Evolutionary conservation across 192 early-diverging fungal genomes (phyloP), one percentile per base, ranked within the genome.

Genomic region (Coemansia sp.): DNA sequence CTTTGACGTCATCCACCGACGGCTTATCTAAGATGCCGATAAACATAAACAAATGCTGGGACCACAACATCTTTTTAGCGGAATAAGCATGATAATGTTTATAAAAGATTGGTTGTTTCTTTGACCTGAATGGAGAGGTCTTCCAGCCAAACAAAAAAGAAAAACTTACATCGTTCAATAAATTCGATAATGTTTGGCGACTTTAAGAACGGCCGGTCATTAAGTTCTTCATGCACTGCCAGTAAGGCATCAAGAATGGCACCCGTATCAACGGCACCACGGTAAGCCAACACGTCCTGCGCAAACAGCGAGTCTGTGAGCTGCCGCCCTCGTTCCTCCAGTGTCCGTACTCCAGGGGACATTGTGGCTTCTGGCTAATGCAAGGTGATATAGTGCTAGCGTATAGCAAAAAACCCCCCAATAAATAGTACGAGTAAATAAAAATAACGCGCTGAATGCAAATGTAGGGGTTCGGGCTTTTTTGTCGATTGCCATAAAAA

Each of bases 181-280:
- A 77, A 82, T 69, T 82, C 80, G 51, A 55, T 56, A 26, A 82
- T 68, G 60, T 82, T 76, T 41, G 80, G 74, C 59, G 65, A 67
- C n/a, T 51, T 39, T 46, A 66, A 47, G 22, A 82, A 77, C 65
- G 60, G 66, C 3, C 71, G 71, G 43, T 73, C 72, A 59, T 76
- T 71, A 12, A 82, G 75, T 41, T 82, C 79, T 39, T 77, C 74
- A 42, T 82, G 68, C 19, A 82, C 41, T 6, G 71, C 74, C 36
- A 82, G 62, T 55, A 82, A 42, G 43, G 75, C 57, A 63, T 82
- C 80, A 13, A 82, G 63, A n/a, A 80, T 55, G 32, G 78, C 78
- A 13, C 67, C 72, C 2, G 73, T 72, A 67, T 80, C 78, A 8
- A 76, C 64, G 54, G 73, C 78, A 0, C 78, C 78, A n/a, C 73